Evolutionary conservation across 768 basidiomycete genomes (phyloP).

Genomic region (Tremella mesenterica): DNA sequence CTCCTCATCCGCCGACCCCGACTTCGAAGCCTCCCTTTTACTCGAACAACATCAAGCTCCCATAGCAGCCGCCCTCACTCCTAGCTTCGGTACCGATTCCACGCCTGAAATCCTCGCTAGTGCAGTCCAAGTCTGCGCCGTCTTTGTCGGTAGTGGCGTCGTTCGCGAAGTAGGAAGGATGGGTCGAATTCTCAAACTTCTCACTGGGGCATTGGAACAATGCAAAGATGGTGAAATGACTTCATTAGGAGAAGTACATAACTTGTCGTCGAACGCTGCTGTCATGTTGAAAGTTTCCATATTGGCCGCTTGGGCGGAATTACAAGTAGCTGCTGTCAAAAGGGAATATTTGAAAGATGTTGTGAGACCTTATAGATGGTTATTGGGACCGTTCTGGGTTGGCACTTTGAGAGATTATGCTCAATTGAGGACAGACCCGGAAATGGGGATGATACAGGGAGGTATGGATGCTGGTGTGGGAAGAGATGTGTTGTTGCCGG

Average conservation of each 20-base stretch:
- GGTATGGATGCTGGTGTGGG: constrained; percentile 73
- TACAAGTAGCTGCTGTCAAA: constrained; percentile 65
- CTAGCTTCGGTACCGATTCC: constrained; percentile 89
- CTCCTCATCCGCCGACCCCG: constrained; percentile 75
- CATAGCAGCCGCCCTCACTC: constrained; percentile 92
- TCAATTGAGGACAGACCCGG: constrained; percentile 77
- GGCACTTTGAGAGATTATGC: constrained; percentile 85
- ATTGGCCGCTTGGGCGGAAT: constrained; percentile 88
- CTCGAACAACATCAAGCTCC: constrained; percentile 98
- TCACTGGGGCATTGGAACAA: constrained; percentile 80
- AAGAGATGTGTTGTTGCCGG: constrained; percentile 81
- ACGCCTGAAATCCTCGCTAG: constrained; percentile 90
- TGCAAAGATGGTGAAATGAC: constrained; percentile 77
- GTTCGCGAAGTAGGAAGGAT: constrained; percentile 82
- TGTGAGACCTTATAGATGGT: constrained; percentile 65
- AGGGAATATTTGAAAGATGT: constrained; percentile 73
- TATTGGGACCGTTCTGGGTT: constrained; percentile 77
- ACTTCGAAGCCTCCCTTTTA: constrained; percentile 77
- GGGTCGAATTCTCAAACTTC: constrained; percentile 84
- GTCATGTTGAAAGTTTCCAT: constrained; percentile 90
- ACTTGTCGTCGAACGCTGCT: constrained; percentile 86
- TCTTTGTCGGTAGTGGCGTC: constrained; percentile 90
- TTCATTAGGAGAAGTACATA: constrained; percentile 73
- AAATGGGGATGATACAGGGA: constrained; percentile 51
- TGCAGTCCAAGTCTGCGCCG: constrained; percentile 84